These are phyloP conservation scores for Aspergillus sergii DNA, from an alignment of 2,329 filamentous ascomycete species.

Conservation along the genomic window DNA sequence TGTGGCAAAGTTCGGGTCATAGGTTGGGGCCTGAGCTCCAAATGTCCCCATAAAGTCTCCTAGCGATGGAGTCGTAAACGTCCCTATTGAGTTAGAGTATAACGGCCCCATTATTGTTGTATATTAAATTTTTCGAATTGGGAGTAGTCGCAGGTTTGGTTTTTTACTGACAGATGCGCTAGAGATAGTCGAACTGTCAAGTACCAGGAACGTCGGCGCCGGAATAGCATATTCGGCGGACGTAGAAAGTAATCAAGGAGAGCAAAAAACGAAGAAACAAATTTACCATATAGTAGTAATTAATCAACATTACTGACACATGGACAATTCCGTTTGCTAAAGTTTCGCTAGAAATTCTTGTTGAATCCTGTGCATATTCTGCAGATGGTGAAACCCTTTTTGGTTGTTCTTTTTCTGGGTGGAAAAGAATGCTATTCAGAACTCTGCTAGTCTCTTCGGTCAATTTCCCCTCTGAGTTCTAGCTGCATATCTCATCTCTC, in stretches of 20 bases:
- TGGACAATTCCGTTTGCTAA: neutral
- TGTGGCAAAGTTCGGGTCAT: slow-evolving; percentile 1
- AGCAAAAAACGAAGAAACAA: neutral
- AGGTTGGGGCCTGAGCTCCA: slow-evolving; percentile 21
- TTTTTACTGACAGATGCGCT: neutral
- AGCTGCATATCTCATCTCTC: neutral
- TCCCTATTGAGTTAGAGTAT: slow-evolving; percentile 6
- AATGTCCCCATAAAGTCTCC: neutral
- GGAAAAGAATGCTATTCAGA: neutral
- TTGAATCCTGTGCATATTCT: neutral
- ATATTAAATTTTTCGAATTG: neutral
- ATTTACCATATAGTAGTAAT: neutral
- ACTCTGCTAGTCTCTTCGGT: neutral
- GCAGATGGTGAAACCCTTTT: neutral
- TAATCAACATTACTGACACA: neutral
- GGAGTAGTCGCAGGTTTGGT: neutral
- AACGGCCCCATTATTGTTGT: slow-evolving; percentile 4
- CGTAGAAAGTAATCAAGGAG: neutral
- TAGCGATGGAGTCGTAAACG: neutral
- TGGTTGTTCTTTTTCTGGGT: neutral
- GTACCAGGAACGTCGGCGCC: neutral
- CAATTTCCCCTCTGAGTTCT: neutral
- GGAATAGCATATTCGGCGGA: neutral
- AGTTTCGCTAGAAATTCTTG: neutral
- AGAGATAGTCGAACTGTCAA: neutral